Evolutionary conservation across 2,329 filamentous ascomycete genomes (phyloP), one percentile per base, ranked within the genome.

Genomic region (Microdochium bolleyi): DNA sequence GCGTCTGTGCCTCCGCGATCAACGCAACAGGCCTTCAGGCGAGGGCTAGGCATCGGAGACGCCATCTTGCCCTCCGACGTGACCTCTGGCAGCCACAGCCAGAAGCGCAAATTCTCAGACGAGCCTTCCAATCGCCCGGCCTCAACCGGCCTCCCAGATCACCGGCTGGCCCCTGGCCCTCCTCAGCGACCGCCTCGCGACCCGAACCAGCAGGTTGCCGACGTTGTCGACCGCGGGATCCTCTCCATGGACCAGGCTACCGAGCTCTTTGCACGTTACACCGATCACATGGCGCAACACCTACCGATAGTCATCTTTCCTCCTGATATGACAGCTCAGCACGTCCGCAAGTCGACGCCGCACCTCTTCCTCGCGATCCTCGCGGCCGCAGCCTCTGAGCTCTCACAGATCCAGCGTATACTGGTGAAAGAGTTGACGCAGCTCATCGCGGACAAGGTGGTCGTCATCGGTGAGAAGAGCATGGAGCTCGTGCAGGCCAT

Each of bases 401-500:
- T 74, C 21, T 74, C 77, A 22, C 65, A 65, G 24, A 71, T 78
- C 53, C 88, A 91, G 63, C 74, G 78, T 10, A 71, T 73, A 24
- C 71, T 95, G 14, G 79, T 85, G 10, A 79, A 79, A 55, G 84
- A 94, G 60, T 70, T 90, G 52, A 87, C 90, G 72, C 82, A 84
- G 56, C 73, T 83, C 11, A 79, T 94, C 52, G 88, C 88, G 2
- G 85, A 94, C 48, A 83, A 83, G 58, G 78, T 92, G 41, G 79
- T 94, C 59, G 73, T 90, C 27, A 79, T 81, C 7, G 89, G 88
- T 13, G 84, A 90, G 60, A 95, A 95, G 73, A 89, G 82, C 34
- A 70, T 96, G 19, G 91, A 95, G 67, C 74, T 95, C 7, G 82
- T 95, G 9, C 91, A 96, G 69, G 82, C 88, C 1, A 72, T 95